Evolutionary conservation across 306 rosid genomes (phyloP).

Genomic region (Dalbergia oliveri): DNA sequence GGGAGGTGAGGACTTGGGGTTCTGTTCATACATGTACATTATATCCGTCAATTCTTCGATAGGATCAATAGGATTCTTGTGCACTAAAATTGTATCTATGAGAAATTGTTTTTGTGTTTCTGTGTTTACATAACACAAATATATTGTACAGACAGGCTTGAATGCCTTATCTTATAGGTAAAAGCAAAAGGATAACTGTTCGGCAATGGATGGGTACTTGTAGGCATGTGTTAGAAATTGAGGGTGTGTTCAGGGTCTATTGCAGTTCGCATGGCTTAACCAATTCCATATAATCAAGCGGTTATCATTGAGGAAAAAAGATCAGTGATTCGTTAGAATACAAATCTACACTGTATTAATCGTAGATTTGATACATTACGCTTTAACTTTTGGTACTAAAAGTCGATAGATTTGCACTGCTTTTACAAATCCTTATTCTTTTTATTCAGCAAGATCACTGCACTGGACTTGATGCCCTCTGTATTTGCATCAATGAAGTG

Average conservation of each 20-base stretch:
- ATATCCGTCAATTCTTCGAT: conserved; percentile 43
- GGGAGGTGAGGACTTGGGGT: conserved; percentile 45
- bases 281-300: background rate
- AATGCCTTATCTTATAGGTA: conserved; percentile 41
- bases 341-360: background rate
- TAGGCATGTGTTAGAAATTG: background rate
- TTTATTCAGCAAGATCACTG: too few species aligned
- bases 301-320: background rate
- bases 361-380: background rate
- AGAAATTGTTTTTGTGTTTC: conserved; percentile 34
- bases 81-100: conserved; percentile 49
- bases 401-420: background rate
- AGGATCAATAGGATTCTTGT: conserved; percentile 49
- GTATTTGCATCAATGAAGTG: too few species aligned
- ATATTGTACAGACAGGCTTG: conserved; percentile 57
- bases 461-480: too few species aligned
- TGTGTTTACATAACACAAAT: conserved; percentile 20
- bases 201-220: background rate
- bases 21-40: conserved; percentile 56
- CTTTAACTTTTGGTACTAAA: background rate
- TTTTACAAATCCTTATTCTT: too few species aligned
- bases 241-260: background rate
- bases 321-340: background rate
- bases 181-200: conserved; percentile 21
- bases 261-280: background rate